Conservation (phyloP, 805 yeast species). For the Spathaspora sp. region DNA sequence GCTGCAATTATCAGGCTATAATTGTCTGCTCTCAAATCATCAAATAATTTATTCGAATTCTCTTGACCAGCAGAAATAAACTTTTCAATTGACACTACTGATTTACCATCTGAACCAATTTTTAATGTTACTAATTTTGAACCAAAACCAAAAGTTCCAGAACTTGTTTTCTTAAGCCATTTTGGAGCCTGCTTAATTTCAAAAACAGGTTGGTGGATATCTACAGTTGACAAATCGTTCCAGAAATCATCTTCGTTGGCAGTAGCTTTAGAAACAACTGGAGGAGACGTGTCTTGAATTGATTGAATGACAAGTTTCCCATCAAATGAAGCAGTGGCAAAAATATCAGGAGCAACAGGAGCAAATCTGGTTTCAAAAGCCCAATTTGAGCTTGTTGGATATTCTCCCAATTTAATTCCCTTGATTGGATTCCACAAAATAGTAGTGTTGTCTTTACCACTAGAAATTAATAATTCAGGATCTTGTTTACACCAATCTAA, state of each 20-base stretch:
- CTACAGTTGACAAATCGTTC: constrained; percentile 68
- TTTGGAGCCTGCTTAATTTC: constrained; percentile 77
- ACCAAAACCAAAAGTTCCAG: constrained; percentile 90
- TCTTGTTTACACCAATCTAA: constrained; percentile 93
- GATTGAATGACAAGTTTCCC: constrained; percentile 80
- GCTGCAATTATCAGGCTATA: constrained; percentile 52
- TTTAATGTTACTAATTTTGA: constrained; percentile 70
- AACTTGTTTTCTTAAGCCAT: constrained; percentile 76
- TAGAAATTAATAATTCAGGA: constrained; percentile 71
- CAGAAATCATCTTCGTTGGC: constrained; percentile 64
- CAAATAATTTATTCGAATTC: constrained; percentile 38
- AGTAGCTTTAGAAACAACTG: constrained; percentile 41
- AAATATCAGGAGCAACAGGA: constrained; percentile 81
- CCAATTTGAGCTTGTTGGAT: constrained; percentile 93
- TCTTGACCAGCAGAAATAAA: constrained; percentile 34
- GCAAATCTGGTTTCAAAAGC: constrained; percentile 86
- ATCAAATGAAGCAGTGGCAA: constrained; percentile 86
- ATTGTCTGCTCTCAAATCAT: constrained; percentile 56
- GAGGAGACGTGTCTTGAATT: constrained; percentile 78
- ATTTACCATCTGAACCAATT: constrained; percentile 36
- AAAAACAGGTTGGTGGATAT: constrained; percentile 70
- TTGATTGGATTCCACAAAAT: constrained; percentile 85
- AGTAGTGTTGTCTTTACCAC: constrained; percentile 89
- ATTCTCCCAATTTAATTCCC: constrained; percentile 74
- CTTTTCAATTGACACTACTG: constrained; percentile 42